Evolutionary conservation across 164 flowering plant species (phyloP).

Genomic region (Annona squamosa): DNA sequence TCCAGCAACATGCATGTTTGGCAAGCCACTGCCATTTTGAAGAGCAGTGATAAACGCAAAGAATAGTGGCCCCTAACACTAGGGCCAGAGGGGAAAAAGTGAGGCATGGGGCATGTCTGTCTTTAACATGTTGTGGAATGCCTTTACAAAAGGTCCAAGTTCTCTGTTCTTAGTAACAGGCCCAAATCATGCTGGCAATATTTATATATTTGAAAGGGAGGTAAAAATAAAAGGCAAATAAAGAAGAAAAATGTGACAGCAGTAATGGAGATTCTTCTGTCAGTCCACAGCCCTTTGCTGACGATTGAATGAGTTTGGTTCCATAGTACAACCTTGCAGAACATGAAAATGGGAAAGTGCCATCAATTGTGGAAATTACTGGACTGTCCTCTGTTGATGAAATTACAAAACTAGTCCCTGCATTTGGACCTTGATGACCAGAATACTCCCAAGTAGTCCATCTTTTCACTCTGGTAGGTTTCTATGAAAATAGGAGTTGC

Average conservation of each 20-base stretch:
- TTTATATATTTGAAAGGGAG: background rate
- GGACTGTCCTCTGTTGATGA: background rate
- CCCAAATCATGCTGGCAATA: slow-evolving; percentile 33
- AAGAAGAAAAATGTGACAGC: slow-evolving; percentile 21
- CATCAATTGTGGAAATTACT: slow-evolving; percentile 9
- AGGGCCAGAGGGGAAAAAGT: background rate
- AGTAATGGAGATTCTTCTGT: slow-evolving; percentile 68
- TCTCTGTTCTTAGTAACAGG: slow-evolving; percentile 41
- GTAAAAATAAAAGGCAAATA: slow-evolving; percentile 8
- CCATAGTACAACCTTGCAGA: slow-evolving; percentile 32
- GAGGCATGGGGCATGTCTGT: slow-evolving; percentile 51
- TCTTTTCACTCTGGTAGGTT: background rate
- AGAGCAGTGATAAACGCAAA: background rate
- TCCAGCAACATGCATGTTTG: background rate
- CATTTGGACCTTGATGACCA: background rate
- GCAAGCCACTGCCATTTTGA: background rate
- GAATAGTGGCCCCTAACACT: background rate
- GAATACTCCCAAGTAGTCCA: background rate
- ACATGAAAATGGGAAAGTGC: slow-evolving; percentile 18
- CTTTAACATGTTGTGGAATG: slow-evolving; percentile 35
- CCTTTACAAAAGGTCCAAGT: slow-evolving; percentile 52
- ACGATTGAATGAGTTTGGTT: slow-evolving; percentile 46
- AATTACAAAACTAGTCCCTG: background rate
- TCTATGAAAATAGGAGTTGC: background rate
- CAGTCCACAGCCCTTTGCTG: slow-evolving; percentile 47